Evolutionary conservation across 768 basidiomycete genomes (phyloP).

Genomic region (Favolaschia claudopus): DNA sequence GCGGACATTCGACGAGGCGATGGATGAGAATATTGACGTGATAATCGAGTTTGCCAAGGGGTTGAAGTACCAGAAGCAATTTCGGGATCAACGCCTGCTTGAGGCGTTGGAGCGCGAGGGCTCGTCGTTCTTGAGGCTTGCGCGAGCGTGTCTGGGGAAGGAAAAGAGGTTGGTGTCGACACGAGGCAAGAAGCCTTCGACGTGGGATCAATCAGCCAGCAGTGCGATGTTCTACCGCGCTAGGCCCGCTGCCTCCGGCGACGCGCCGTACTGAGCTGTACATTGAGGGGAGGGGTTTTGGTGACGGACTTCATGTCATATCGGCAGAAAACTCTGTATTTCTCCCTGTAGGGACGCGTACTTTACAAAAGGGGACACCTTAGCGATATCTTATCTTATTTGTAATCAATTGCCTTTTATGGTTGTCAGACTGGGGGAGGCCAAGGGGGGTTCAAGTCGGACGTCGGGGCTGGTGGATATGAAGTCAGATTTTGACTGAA

Average conservation of each 20-base stretch:
- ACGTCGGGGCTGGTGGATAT: too few relatives aligned
- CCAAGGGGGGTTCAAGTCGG: constrained; percentile 1
- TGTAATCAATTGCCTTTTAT: constrained; percentile 4
- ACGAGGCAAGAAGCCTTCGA: constrained; percentile 22
- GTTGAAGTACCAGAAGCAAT: constrained; percentile 33
- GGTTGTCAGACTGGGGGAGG: constrained; percentile 11
- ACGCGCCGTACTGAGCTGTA: background rate
- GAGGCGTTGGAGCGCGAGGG: constrained; percentile 30
- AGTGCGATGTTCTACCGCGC: too few relatives aligned
- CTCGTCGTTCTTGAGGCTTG: constrained; percentile 28
- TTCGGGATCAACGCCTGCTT: constrained; percentile 33
- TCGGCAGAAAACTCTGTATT: too few relatives aligned
- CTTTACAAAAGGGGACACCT: background rate
- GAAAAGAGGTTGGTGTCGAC: constrained; percentile 28
- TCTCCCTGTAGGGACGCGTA: too few relatives aligned
- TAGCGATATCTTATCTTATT: constrained; percentile 3
- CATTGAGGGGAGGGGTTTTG: too few relatives aligned
- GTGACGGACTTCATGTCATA: too few relatives aligned
- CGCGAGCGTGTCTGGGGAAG: constrained; percentile 28
- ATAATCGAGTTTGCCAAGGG: constrained; percentile 29
- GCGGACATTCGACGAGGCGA: constrained; percentile 27
- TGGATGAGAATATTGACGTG: constrained; percentile 26
- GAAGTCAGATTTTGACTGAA: too few relatives aligned
- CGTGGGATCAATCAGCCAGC: constrained; percentile 29
- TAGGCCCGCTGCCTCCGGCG: constrained; percentile 4